phyloP scores from a whole-genome alignment of 148 eudicot species.

The Polygonum aviculare region DNA sequence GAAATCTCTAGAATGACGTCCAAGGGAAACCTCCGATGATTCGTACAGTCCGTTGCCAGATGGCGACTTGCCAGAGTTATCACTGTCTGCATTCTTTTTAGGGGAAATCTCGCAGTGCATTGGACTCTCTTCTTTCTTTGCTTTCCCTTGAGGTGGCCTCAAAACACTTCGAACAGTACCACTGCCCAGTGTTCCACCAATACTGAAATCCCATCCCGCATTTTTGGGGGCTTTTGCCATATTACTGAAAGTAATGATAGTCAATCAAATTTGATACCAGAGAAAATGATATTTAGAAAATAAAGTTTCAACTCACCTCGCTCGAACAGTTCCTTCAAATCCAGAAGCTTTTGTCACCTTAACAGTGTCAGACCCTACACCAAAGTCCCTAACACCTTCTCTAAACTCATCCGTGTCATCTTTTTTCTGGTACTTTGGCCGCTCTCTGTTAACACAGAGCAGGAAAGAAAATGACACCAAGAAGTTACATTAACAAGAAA shows the following conservation, averaged over 20 bases:
- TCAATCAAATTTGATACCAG: constrained; percentile 19
- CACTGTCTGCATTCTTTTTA: constrained; percentile 38
- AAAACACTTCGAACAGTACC: constrained; percentile 63
- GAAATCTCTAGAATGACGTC: constrained; percentile 45
- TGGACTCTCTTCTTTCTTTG: constrained; percentile 52
- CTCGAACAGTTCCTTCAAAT: constrained; percentile 54
- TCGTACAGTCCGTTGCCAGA: constrained; percentile 48
- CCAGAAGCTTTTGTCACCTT: constrained; percentile 55
- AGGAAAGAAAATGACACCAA: neutral
- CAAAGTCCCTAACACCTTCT: constrained; percentile 44
- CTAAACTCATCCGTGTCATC: constrained; percentile 41
- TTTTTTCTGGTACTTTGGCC: constrained; percentile 76
- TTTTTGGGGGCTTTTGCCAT: constrained; percentile 34
- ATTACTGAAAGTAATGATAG: constrained; percentile 30
- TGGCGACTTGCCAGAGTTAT: constrained; percentile 42
- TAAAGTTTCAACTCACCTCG: constrained; percentile 45
- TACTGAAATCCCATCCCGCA: constrained; percentile 50
- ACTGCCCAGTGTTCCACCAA: constrained; percentile 33
- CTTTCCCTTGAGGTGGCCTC: constrained; percentile 74
- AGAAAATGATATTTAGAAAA: neutral
- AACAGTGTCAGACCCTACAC: constrained; percentile 73
- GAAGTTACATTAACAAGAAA: neutral
- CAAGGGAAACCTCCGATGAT: constrained; percentile 48
- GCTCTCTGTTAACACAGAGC: constrained; percentile 41
- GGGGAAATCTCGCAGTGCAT: constrained; percentile 31